Conservation (phyloP, 208 protist species). For the Angomonas deanei region DNA sequence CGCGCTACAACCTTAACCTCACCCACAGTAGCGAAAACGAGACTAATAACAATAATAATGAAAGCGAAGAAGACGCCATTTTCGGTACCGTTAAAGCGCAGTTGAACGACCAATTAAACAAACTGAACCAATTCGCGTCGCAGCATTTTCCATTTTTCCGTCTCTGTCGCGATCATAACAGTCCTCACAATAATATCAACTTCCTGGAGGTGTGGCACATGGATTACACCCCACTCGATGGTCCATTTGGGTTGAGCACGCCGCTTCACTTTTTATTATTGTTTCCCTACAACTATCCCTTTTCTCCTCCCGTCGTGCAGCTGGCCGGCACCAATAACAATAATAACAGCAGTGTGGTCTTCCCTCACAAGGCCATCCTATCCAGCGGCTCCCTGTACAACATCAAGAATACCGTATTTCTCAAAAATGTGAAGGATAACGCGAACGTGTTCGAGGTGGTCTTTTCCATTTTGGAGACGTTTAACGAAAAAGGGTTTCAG, state of each 20-base stretch:
- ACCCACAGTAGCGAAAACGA: too few relatives aligned
- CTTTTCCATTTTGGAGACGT: neutral
- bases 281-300: constrained; percentile 33
- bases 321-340: too few relatives aligned
- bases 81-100: too few relatives aligned
- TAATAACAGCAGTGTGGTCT: neutral
- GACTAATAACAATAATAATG: too few relatives aligned
- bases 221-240: constrained; percentile 28
- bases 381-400: neutral
- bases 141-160: neutral
- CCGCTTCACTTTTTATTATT: constrained; percentile 25
- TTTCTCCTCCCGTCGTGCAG: constrained; percentile 20
- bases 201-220: constrained; percentile 21
- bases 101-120: neutral
- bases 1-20: neutral
- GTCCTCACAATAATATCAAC: neutral
- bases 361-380: neutral
- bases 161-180: neutral
- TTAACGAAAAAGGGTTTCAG: neutral
- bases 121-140: neutral
- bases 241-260: constrained; percentile 21
- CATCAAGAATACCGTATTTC: neutral
- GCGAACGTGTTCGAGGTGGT: neutral
- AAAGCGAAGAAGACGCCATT: neutral
- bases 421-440: neutral